Evolutionary conservation across 1,139 yeast species (phyloP), one percentile per base, ranked within the genome.

Genomic region (Saccharomyces hybrid): DNA sequence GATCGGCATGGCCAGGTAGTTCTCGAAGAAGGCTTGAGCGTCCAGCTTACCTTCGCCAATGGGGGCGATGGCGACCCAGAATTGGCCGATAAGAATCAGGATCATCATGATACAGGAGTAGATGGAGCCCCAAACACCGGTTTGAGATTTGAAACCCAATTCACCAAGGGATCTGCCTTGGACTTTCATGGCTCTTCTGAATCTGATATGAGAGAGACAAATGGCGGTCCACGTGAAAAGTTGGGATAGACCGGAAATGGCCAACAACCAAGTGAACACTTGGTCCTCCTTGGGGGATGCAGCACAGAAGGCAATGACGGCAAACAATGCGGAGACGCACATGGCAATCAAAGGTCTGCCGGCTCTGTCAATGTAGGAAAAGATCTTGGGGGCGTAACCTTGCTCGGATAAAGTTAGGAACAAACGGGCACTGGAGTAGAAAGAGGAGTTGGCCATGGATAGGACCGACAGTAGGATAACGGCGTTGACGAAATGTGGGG

Each of bases 11-110:
- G 86, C 83, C 64, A 84, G 74, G 70, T 82, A 84, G 53, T 78
- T 74, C 65, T 75, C 71, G 71, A 84, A 83, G 75, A 84, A 84
- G 52, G 63, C 73, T 50, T 69, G 66, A 31, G 84, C 84, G 66
- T 73, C 74, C n/a, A 65, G 53, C 31, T 58, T 56, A 1, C 68
- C 77, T 5, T 56, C 42, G 31, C 83, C 84, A 55, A 83, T 68
- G 59, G 89, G 90, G 74, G 75, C 82, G 51, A 83, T 73, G 14
- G 88, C 86, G 60, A 82, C 76, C 88, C 88, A 84, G 68, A 80
- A 80, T 62, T 80, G 80, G n/a, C 81, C 82, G 54, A 79, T 69
- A 11, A 80, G 65, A 19, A 82, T 80, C 55, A 80, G 67, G 12
- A 75, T 55, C 65, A 75, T 75, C 59, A 80, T 68, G 11, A 70